These are phyloP conservation scores for Colletotrichum tabaci DNA, from an alignment of 2,329 filamentous ascomycete species.

Conservation along the genomic window DNA sequence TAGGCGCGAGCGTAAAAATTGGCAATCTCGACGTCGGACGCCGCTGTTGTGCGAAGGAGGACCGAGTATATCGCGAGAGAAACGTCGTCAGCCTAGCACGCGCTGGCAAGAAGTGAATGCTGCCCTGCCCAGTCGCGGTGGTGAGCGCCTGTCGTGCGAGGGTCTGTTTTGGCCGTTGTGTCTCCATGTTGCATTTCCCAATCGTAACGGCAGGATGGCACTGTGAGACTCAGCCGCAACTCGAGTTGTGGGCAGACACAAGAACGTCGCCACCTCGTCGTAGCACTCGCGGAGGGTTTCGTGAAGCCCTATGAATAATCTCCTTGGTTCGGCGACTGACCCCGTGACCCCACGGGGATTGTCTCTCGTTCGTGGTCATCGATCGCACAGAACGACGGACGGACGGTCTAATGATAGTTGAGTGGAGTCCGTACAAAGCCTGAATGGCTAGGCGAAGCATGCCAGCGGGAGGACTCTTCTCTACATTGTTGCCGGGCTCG, in stretches of 20 bases:
- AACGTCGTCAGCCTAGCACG: neutral
- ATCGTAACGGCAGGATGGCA: neutral
- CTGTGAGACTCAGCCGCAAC: constrained; percentile 3
- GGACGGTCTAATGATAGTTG: neutral
- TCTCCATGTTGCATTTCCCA: constrained; percentile 14
- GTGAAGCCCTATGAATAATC: constrained; percentile 3
- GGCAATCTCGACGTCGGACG: neutral
- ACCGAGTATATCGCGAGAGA: neutral
- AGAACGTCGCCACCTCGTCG: constrained; percentile 1
- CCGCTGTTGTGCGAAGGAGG: constrained; percentile 28
- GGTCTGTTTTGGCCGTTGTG: constrained; percentile 8
- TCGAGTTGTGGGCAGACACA: constrained; percentile 7
- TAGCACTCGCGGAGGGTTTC: constrained; percentile 9
- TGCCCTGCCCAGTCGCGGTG: neutral
- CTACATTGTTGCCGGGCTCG: constrained; percentile 6
- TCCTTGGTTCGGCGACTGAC: constrained; percentile 19
- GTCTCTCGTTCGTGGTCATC: constrained; percentile 15
- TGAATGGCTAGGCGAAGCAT: constrained; percentile 15
- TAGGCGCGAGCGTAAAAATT: neutral
- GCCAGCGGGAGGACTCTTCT: neutral
- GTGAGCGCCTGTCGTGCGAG: constrained; percentile 35
- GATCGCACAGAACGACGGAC: neutral
- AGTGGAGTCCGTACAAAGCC: constrained; percentile 7
- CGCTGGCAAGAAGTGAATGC: neutral
- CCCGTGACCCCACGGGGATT: neutral